phyloP scores from a whole-genome alignment of 2,329 filamentous ascomycete species.

The Colletotrichum costaricense region DNA sequence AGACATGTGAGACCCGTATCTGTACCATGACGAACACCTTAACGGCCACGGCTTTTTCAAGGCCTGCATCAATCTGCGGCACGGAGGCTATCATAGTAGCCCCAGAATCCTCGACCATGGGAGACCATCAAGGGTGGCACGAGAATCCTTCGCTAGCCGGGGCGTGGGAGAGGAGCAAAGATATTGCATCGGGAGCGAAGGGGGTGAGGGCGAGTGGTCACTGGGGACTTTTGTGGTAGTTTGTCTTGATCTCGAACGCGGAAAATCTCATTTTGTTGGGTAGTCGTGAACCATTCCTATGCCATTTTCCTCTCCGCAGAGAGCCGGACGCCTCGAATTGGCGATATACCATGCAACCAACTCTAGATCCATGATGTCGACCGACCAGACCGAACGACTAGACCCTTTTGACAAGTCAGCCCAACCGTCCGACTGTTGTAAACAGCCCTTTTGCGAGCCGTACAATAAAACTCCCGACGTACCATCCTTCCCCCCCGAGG shows the following conservation, averaged over 20 bases:
- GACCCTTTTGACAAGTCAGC: constrained; percentile 22
- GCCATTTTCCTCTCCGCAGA: constrained; percentile 38
- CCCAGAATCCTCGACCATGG: constrained; percentile 65
- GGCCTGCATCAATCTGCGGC: constrained; percentile 70
- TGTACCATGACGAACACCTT: constrained; percentile 69
- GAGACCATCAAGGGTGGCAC: constrained; percentile 52
- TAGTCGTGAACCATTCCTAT: constrained; percentile 38
- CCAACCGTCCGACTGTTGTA: not conserved
- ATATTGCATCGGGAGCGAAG: constrained; percentile 10
- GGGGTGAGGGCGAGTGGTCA: constrained; percentile 6
- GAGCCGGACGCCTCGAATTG: constrained; percentile 61
- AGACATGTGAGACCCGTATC: constrained; percentile 72
- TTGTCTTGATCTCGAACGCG: constrained; percentile 49
- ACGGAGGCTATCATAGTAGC: constrained; percentile 67
- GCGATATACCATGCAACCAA: constrained; percentile 37
- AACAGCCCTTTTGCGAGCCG: constrained; percentile 11
- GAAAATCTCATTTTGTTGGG: constrained; percentile 38
- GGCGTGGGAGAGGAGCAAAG: not conserved
- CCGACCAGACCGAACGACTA: constrained; percentile 38
- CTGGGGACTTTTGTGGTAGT: constrained; percentile 39
- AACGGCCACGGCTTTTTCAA: constrained; percentile 70
- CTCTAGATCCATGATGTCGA: constrained; percentile 39
- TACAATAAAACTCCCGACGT: constrained; percentile 23
- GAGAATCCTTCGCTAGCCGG: constrained; percentile 69
- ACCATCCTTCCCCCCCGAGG: constrained; percentile 31